These are phyloP conservation scores for Dactylellina leptospora DNA, from an alignment of 2,329 filamentous ascomycete species.

Conservation along the genomic window DNA sequence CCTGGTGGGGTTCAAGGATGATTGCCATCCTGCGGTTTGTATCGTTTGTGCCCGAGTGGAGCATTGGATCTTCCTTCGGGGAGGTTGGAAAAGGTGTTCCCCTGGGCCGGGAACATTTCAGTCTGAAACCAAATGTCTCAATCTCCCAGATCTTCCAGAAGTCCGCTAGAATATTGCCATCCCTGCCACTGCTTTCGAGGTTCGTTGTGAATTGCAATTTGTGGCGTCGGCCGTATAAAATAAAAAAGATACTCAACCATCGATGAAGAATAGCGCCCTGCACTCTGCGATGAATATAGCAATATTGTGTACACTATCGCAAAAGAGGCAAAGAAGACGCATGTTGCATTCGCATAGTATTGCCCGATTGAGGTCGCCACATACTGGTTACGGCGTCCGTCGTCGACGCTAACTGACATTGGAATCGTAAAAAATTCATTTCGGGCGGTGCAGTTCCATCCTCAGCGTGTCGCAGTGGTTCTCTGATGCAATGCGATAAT, in stretches of 20 bases:
- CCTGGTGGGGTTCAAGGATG: constrained; percentile 7
- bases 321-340: constrained; percentile 40
- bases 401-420: constrained; percentile 21
- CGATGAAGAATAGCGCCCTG: too few species aligned
- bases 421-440: constrained; percentile 12
- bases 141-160: constrained; percentile 51
- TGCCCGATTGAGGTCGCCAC: constrained; percentile 11
- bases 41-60: constrained; percentile 46
- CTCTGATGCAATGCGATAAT: constrained; percentile 3
- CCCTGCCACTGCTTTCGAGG: constrained; percentile 16
- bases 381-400: constrained; percentile 12
- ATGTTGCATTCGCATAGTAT: constrained; percentile 17
- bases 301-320: constrained; percentile 4
- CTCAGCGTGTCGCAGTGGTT: background rate
- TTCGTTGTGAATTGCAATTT: background rate
- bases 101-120: constrained; percentile 47
- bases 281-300: background rate
- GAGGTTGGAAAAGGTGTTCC: too few species aligned
- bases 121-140: constrained; percentile 50
- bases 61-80: constrained; percentile 22
- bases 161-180: constrained; percentile 29
- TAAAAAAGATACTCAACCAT: constrained; percentile 20
- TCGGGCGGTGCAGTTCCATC: constrained; percentile 40
- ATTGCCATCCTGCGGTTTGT: background rate
- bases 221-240: constrained; percentile 13